Evolutionary conservation across 257 asterid species (phyloP).

Genomic region (Agastache rugosa): DNA sequence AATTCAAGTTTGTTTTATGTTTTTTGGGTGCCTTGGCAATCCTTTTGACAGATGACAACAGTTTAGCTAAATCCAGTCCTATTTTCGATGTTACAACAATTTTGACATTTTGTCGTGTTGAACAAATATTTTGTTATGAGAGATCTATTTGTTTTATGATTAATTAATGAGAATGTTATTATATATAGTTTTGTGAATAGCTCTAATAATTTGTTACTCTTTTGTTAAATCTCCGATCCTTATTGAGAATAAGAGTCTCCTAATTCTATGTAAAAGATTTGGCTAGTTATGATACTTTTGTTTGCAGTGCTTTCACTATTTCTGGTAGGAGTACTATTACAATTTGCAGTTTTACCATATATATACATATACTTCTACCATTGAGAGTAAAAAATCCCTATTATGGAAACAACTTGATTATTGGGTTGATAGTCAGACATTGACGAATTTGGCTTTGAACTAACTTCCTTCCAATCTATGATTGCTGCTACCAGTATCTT

Average conservation of each 20-base stretch:
- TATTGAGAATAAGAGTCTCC: too few relatives aligned
- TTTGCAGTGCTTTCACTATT: background rate
- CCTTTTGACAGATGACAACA: background rate
- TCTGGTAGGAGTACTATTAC: slow-evolving; percentile 19
- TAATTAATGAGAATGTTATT: too few relatives aligned
- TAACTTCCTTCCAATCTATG: background rate
- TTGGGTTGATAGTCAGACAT: slow-evolving; percentile 20
- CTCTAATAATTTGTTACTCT: too few relatives aligned
- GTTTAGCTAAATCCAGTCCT: too few relatives aligned
- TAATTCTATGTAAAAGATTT: too few relatives aligned
- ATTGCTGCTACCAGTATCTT: background rate
- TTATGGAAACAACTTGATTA: background rate
- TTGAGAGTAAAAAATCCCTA: slow-evolving; percentile 22
- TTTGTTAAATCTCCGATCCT: too few relatives aligned
- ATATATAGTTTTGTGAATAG: too few relatives aligned
- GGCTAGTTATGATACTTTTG: too few relatives aligned
- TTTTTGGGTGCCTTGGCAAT: background rate
- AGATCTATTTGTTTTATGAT: too few relatives aligned
- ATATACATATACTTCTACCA: slow-evolving; percentile 36
- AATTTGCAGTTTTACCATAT: slow-evolving; percentile 38
- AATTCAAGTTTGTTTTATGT: background rate
- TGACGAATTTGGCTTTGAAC: background rate
- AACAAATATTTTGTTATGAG: too few relatives aligned
- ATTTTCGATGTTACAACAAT: too few relatives aligned
- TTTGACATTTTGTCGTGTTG: too few relatives aligned